These are phyloP conservation scores for Cercospora citrullina DNA, from an alignment of 2,329 filamentous ascomycete species.

Conservation along the genomic window DNA sequence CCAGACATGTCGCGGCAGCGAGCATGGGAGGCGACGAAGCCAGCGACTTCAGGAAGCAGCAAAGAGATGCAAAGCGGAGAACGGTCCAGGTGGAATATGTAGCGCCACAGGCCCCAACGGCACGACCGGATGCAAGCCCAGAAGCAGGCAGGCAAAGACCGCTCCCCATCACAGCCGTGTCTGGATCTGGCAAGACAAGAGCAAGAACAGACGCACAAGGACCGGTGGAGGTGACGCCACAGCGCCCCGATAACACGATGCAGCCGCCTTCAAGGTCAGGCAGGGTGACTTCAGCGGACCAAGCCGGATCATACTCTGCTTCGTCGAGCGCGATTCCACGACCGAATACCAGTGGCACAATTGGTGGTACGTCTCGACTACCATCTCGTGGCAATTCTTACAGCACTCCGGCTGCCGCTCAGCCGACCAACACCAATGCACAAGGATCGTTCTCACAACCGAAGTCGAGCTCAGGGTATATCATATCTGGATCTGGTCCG, in stretches of 20 bases:
- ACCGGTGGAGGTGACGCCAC: constrained; percentile 47
- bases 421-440: constrained; percentile 82
- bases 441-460: constrained; percentile 85
- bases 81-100: constrained; percentile 99
- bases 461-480: constrained; percentile 64
- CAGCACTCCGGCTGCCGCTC: constrained; percentile 81
- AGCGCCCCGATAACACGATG: constrained; percentile 32
- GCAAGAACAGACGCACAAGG: constrained; percentile 58
- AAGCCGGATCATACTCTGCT: constrained; percentile 39
- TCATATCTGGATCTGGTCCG: constrained; percentile 62
- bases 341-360: constrained; percentile 79
- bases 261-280: constrained; percentile 41
- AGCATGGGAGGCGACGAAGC: constrained; percentile 29
- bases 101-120: constrained; percentile 81
- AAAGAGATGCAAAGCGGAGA: constrained; percentile 82
- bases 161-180: constrained; percentile 30
- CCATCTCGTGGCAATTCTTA: constrained; percentile 76
- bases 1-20: constrained; percentile 27
- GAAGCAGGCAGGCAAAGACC: constrained; percentile 21
- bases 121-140: constrained; percentile 61
- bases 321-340: constrained; percentile 52
- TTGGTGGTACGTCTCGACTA: constrained; percentile 59
- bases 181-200: constrained; percentile 43
- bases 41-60: constrained; percentile 45
- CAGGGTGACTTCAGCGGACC: constrained; percentile 52